These are phyloP conservation scores for Xylariaceae sp. DNA, from an alignment of 2,329 filamentous ascomycete genomes.

Conservation along the genomic window DNA sequence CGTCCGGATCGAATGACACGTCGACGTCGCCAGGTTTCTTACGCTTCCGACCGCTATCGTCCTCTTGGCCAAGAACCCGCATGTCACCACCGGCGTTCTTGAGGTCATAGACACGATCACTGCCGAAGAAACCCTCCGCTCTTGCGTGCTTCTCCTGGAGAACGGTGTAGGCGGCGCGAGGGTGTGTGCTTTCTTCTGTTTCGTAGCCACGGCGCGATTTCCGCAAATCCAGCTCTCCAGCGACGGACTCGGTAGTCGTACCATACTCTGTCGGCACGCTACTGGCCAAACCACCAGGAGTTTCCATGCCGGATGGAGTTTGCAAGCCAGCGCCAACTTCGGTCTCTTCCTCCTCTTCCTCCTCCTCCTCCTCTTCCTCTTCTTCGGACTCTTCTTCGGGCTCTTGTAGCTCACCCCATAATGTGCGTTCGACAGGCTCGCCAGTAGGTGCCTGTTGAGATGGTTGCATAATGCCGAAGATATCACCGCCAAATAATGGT, in stretches of 20 bases:
- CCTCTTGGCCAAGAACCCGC: constrained; percentile 79
- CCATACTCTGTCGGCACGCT: constrained; percentile 80
- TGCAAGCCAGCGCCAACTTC: constrained; percentile 67
- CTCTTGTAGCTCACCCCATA: constrained; percentile 90
- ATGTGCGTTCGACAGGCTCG: constrained; percentile 80
- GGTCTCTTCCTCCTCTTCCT: constrained; percentile 66
- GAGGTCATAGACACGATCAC: constrained; percentile 90
- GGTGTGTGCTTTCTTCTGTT: constrained; percentile 76
- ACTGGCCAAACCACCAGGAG: constrained; percentile 78
- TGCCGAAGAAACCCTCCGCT: constrained; percentile 92
- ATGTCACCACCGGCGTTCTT: constrained; percentile 56
- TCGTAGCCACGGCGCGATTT: constrained; percentile 85
- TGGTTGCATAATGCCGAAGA: constrained; percentile 73
- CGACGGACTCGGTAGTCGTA: constrained; percentile 69
- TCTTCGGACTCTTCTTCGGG: constrained; percentile 61
- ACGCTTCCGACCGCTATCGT: constrained; percentile 72
- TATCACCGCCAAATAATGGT: constrained; percentile 90
- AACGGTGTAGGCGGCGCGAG: constrained; percentile 83
- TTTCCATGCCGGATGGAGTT: constrained; percentile 77
- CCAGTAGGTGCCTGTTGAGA: constrained; percentile 52
- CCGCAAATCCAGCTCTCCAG: constrained; percentile 87
- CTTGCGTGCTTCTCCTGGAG: constrained; percentile 85
- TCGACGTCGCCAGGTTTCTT: constrained; percentile 98
- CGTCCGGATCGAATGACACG: constrained; percentile 85
- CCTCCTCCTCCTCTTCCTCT: constrained; percentile 73